Base-by-base conservation (phyloP, 164 flowering plant species). In the Berberis thunbergii region DNA sequence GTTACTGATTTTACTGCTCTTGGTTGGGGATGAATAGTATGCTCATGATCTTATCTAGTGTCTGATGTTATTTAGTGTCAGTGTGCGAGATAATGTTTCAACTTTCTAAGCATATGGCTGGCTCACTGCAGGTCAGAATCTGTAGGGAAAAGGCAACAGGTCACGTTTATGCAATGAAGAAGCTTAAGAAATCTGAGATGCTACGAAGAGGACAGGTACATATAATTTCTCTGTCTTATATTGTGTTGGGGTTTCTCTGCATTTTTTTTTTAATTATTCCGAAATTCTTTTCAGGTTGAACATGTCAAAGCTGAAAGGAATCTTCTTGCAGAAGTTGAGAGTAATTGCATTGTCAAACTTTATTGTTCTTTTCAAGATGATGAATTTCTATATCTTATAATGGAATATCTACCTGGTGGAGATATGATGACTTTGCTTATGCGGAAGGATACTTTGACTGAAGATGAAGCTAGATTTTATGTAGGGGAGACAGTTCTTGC, bases 391-490 rank as follows among this genome's bases (percentile, higher is more conserved):
- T 94, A 94, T 73, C 91, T 94, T 41, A 84, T 94, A 48, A 94
- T 94, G 97, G 98, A 94, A 66, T 94, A 91, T 81, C 78, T 94
- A 42, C 98, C 98, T 63, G 98, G 98, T 65, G 98, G 98, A 68
- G 98, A 94, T 79, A 86, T 94, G 97, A 94, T 94, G 98, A 94
- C 98, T 56, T 74, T 91, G 61, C 85, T 94, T 44, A 94, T 94
- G 97, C 77, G 98, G 40, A 91, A 91, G 77, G 98, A 94, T 73
- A 91, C 84, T 62, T 70, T 94, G 70, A 91, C 95, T 9, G 97
- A 94, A 70, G 89, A 87, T 69, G 97, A 91, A 74, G 96, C 98
- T 26, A 87, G 84, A 70, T 94, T 94, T 77, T 94, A 94, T 72
- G 83, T 94, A 67, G 97, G 86, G 10, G 89, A 94, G 76, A 87